Conservation (phyloP, 192 early-diverging fungal species). For the Funneliformis geosporum region DNA sequence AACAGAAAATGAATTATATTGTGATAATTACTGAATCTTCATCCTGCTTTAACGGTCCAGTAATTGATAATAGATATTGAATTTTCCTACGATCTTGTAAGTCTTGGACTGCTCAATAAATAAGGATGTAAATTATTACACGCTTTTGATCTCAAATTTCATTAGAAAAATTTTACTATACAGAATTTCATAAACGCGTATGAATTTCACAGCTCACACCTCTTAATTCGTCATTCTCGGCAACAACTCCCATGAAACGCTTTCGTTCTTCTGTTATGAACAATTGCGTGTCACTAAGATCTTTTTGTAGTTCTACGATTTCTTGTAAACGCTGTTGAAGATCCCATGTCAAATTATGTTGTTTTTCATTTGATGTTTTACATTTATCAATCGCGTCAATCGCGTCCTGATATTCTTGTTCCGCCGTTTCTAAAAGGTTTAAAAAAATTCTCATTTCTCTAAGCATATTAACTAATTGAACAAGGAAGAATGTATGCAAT, state of each 20-base stretch:
- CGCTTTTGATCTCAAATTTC: too few species aligned
- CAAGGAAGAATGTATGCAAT: not conserved
- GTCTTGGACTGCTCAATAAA: not conserved
- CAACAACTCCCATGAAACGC: slow-evolving; percentile 5
- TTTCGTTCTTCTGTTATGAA: not conserved
- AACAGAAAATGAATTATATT: not conserved
- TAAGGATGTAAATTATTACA: not conserved
- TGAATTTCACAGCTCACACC: not conserved
- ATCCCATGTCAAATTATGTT: slow-evolving; percentile 13
- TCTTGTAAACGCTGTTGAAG: slow-evolving; percentile 1
- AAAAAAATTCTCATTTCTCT: not conserved
- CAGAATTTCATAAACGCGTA: not conserved
- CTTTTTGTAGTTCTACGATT: not conserved
- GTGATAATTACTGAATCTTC: not conserved
- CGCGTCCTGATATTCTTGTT: slow-evolving; percentile 15
- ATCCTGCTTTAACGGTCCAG: not conserved
- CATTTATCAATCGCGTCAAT: slow-evolving; percentile 18
- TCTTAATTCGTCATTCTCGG: slow-evolving; percentile 21
- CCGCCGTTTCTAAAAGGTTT: not conserved
- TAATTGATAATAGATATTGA: slow-evolving; percentile 24
- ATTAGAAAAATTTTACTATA: too few species aligned
- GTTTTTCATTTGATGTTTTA: slow-evolving; percentile 8
- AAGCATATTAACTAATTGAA: too few species aligned
- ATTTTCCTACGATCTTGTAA: slow-evolving; percentile 20
- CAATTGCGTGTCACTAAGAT: not conserved